Evolutionary conservation across 1,139 yeast species (phyloP), one percentile per base, ranked within the genome.

Genomic region (Hansenula lynferdii): DNA sequence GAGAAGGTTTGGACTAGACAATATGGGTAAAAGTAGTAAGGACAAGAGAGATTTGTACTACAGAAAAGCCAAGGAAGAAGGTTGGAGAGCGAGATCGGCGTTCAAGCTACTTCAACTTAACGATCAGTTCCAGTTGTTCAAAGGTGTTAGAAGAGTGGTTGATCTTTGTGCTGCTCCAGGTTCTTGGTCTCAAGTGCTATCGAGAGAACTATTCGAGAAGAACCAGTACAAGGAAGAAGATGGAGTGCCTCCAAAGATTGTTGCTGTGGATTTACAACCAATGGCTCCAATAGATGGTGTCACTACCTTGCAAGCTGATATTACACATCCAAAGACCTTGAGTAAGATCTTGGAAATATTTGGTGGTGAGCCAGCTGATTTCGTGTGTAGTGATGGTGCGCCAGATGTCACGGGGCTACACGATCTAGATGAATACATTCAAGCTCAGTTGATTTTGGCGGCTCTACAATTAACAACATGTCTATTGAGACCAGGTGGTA

Each of bases 141-240:
- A 79, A 38, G 85, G 78, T 26, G 77, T 87, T 28, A 70, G 70
- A 33, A 68, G 96, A 50, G 98, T 92, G 7, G 98, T 92, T 9
- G 98, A 92, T 63, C 70, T 92, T 30, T 92, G 98, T 70, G 98
- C 98, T 16, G 98, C 98, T 5, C 98, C 98, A 1, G 98, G 98
- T 2, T 87, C 97, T 5, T 92, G 98, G 98, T 85, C 96, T 2
- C 98, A 92, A 58, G 98, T 92, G 1, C 71, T 92, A n/a, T 78
- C 95, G 9, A 64, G 85, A 44, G 82, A 80, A 47, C 63, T 86
- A 33, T 75, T 72, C 47, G 66, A 67, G 42, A 70, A 62, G 26
- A 60, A 45, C 4, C 28, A 41, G 8, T 48, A 49, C 18, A 53
- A 53, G 14, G 54, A 54, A 2, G 54, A 51, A 15, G 43, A 38